phyloP scores from a whole-genome alignment of 352 stramenopile genomes.

The Pythium volutum region DNA sequence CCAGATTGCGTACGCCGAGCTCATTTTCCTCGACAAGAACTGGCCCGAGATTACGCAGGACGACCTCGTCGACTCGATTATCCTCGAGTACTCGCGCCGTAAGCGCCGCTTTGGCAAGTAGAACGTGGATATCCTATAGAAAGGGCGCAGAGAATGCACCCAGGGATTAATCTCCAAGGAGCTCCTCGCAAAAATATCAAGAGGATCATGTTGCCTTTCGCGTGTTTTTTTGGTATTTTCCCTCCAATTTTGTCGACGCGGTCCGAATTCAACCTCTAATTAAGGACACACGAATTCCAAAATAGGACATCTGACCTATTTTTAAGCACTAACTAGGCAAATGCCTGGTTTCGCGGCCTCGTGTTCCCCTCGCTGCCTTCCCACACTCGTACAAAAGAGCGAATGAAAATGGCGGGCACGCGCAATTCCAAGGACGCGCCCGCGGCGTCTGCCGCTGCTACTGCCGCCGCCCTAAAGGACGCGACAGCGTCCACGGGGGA shows the following conservation, averaged over 20 bases:
- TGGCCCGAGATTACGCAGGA: constrained; percentile 93
- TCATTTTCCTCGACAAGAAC: constrained; percentile 94
- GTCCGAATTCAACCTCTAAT: not conserved
- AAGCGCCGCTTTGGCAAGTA: constrained; percentile 90
- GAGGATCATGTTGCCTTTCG: not conserved
- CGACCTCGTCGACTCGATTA: constrained; percentile 77
- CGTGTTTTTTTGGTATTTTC: not conserved
- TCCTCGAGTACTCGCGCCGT: constrained; percentile 84
- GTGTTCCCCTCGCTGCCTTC: not conserved
- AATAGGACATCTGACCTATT: not conserved
- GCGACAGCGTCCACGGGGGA: not conserved
- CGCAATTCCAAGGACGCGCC: not conserved
- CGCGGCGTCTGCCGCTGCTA: not conserved
- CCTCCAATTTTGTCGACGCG: not conserved
- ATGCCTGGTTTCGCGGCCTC: constrained; percentile 1
- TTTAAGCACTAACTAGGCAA: not conserved
- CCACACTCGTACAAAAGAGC: not conserved
- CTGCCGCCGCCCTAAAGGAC: not conserved
- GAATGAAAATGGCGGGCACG: constrained; percentile 20
- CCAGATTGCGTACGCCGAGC: constrained; percentile 94
- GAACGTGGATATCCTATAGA: not conserved
- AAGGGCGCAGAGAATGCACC: not conserved
- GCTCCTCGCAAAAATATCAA: too few species aligned
- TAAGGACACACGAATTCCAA: not conserved
- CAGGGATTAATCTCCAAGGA: too few species aligned